Conservation (phyloP, 306 rosid species). For the Hylodesmum podocarpum region DNA sequence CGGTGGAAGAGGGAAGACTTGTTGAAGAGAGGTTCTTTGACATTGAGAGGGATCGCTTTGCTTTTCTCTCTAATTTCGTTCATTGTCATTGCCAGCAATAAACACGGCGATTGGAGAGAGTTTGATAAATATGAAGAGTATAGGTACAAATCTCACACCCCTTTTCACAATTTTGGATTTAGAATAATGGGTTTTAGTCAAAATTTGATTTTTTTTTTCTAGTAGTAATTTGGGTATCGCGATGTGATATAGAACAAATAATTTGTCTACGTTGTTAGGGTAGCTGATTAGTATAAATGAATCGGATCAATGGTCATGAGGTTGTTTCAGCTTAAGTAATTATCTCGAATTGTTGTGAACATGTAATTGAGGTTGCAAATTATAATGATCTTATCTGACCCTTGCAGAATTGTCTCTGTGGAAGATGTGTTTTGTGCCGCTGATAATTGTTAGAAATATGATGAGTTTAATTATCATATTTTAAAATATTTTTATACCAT, state of each 20-base stretch:
- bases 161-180: background rate
- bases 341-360: too few relatives aligned
- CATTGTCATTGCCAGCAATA: slow-evolving; percentile 61
- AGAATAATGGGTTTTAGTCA: slow-evolving; percentile 21
- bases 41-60: slow-evolving; percentile 55
- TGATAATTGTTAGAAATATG: background rate
- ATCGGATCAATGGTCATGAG: too few relatives aligned
- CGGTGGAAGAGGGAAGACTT: slow-evolving; percentile 71
- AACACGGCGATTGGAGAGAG: slow-evolving; percentile 57
- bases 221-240: background rate
- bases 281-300: too few relatives aligned
- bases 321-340: too few relatives aligned
- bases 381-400: too few relatives aligned
- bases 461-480: background rate
- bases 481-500: too few relatives aligned
- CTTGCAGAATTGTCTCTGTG: too few relatives aligned
- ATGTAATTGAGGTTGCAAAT: too few relatives aligned
- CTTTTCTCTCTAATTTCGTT: slow-evolving; percentile 60
- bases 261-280: background rate
- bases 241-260: background rate
- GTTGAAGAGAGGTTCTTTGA: slow-evolving; percentile 53
- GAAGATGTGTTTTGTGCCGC: too few relatives aligned
- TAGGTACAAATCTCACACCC: slow-evolving; percentile 32
- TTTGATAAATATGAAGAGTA: slow-evolving; percentile 71
- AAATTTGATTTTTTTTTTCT: background rate